phyloP scores from a whole-genome alignment of 2,329 filamentous ascomycete species.

The Fusarium caatingaense region DNA sequence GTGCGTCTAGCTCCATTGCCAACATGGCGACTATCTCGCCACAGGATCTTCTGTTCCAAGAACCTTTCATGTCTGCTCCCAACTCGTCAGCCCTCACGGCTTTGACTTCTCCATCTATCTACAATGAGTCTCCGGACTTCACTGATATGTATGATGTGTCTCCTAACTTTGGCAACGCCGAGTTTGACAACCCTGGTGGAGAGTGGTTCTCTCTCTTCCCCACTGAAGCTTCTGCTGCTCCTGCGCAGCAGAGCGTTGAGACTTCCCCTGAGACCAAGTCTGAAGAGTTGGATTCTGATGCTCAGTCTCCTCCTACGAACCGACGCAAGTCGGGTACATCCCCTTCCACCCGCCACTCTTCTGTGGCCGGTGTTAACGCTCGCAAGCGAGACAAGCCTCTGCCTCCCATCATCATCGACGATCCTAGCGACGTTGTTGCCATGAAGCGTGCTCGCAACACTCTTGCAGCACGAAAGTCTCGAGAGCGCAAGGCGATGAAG shows the following conservation, averaged over 20 bases:
- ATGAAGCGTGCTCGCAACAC: slow-evolving; percentile 96
- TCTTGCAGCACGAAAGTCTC: slow-evolving; percentile 91
- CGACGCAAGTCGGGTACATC: slow-evolving; percentile 61
- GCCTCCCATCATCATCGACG: slow-evolving; percentile 79
- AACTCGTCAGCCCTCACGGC: slow-evolving; percentile 86
- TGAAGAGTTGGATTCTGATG: slow-evolving; percentile 62
- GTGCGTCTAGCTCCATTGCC: slow-evolving; percentile 61
- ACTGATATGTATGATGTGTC: slow-evolving; percentile 79
- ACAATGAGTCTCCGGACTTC: slow-evolving; percentile 80
- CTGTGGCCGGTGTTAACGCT: slow-evolving; percentile 75
- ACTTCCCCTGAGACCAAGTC: slow-evolving; percentile 58
- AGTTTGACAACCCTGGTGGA: slow-evolving; percentile 64
- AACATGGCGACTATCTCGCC: slow-evolving; percentile 83
- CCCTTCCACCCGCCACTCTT: slow-evolving; percentile 71
- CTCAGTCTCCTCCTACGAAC: slow-evolving; percentile 53
- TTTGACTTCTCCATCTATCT: slow-evolving; percentile 84
- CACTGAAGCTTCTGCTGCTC: slow-evolving; percentile 52
- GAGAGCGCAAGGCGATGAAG: slow-evolving; percentile 83
- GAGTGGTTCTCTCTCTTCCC: slow-evolving; percentile 82
- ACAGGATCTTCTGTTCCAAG: slow-evolving; percentile 79
- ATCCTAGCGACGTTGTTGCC: slow-evolving; percentile 78
- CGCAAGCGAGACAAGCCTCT: slow-evolving; percentile 85
- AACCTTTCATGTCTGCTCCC: slow-evolving; percentile 78
- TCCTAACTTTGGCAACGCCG: slow-evolving; percentile 75
- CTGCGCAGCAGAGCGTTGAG: slow-evolving; percentile 49